Percentiles rank a stretch among this genome's conserved stretches.
phyloP scores from a whole-genome alignment of 2,329 filamentous ascomycete genomes.

The Monosporascus cannonballus region DNA sequence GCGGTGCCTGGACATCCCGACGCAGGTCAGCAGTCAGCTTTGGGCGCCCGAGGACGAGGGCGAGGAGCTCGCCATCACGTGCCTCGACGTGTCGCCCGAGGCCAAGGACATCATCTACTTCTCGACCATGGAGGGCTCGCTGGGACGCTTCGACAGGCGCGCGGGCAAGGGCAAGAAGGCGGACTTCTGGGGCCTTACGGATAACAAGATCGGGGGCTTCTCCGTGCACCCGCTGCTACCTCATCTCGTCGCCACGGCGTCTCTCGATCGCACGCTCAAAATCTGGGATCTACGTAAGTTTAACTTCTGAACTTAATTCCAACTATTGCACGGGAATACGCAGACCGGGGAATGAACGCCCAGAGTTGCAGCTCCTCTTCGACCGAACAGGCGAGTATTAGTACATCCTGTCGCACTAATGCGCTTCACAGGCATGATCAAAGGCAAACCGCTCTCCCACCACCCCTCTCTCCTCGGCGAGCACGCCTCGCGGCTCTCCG shows the following conservation, averaged over 20 bases:
- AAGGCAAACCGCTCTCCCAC: constrained; percentile 51
- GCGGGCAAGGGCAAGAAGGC: constrained; percentile 45
- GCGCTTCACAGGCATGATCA: constrained; percentile 38
- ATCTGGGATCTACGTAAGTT: constrained; percentile 75
- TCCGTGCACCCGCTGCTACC: constrained; percentile 73
- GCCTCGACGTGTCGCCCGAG: constrained; percentile 68
- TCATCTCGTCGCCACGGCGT: constrained; percentile 82
- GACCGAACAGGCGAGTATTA: too few relatives aligned
- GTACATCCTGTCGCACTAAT: background rate
- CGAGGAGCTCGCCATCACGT: constrained; percentile 74
- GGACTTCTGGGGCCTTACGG: constrained; percentile 69
- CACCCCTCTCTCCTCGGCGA: constrained; percentile 70
- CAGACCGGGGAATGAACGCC: too few relatives aligned
- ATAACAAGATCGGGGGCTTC: constrained; percentile 96
- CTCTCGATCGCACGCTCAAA: constrained; percentile 80
- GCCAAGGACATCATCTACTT: constrained; percentile 76
- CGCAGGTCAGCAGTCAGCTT: constrained; percentile 71
- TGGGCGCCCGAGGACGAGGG: constrained; percentile 67
- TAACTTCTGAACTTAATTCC: constrained; percentile 36
- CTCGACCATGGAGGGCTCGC: constrained; percentile 73
- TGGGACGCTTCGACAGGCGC: constrained; percentile 77
- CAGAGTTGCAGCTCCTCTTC: too few relatives aligned
- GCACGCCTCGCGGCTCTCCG: constrained; percentile 75
- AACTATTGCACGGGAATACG: background rate
- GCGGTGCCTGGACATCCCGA: constrained; percentile 75